phyloP scores from a whole-genome alignment of 2,329 filamentous ascomycete species.

The Colletotrichum acutatum region DNA sequence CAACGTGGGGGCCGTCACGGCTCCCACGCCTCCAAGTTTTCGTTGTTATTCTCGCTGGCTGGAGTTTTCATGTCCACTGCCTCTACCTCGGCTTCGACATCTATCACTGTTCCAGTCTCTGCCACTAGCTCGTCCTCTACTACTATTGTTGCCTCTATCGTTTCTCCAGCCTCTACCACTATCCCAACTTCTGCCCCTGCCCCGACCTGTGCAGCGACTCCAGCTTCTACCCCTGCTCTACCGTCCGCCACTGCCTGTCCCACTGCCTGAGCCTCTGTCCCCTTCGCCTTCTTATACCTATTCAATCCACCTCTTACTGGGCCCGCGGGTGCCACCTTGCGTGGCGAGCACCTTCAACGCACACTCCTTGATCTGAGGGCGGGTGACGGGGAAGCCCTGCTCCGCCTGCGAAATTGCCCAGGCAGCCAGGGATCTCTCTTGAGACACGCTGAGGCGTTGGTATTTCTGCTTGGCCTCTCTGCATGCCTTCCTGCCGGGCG shows the following conservation, averaged over 20 bases:
- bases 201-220: too few species aligned
- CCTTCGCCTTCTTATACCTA: too few species aligned
- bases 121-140: too few species aligned
- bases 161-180: too few species aligned
- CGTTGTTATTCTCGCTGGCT: not conserved
- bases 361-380: not conserved
- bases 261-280: too few species aligned
- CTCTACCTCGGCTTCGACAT: too few species aligned
- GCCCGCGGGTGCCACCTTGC: not conserved
- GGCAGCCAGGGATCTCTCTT: not conserved
- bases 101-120: too few species aligned
- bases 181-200: too few species aligned
- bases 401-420: not conserved
- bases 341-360: not conserved
- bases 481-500: not conserved
- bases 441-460: not conserved
- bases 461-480: not conserved
- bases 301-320: not conserved
- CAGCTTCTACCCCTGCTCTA: too few species aligned
- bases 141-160: too few species aligned
- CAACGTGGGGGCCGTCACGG: constrained; percentile 15
- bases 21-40: not conserved
- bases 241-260: too few species aligned
- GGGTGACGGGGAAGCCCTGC: not conserved
- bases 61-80: not conserved